Conservation (phyloP, 306 rosid species). For the Albizia julibrissin region DNA sequence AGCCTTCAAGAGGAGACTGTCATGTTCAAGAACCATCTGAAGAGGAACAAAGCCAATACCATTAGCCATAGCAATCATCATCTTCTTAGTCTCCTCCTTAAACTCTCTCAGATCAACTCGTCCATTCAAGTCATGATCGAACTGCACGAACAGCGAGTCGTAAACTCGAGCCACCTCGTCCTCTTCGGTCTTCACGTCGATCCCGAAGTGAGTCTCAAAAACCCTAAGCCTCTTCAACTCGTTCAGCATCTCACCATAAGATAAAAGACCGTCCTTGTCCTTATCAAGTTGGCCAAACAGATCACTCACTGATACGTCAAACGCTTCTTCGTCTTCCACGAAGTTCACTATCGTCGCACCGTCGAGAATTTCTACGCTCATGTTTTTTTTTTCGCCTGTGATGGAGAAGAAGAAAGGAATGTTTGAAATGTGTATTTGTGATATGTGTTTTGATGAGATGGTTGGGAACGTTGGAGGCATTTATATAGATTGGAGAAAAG, state of each 20-base stretch:
- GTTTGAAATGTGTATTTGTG: background rate
- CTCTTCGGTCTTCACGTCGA: conserved; percentile 48
- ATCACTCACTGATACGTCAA: conserved; percentile 24
- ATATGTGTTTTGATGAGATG: background rate
- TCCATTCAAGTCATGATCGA: conserved; percentile 57
- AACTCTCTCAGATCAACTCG: conserved; percentile 32
- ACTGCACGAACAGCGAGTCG: conserved; percentile 48
- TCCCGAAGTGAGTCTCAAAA: conserved; percentile 62
- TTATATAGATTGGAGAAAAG: background rate
- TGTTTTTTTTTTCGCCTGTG: background rate
- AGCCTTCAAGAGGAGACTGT: background rate
- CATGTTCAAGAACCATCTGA: background rate
- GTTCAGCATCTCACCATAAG: conserved; percentile 59
- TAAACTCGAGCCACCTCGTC: conserved; percentile 47
- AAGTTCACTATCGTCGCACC: conserved; percentile 51
- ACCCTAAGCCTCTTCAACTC: conserved; percentile 58
- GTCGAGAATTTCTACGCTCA: conserved; percentile 63
- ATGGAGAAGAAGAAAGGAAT: background rate
- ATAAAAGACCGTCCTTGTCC: conserved; percentile 49
- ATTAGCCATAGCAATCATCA: background rate
- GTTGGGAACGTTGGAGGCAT: background rate
- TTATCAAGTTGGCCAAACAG: conserved; percentile 58
- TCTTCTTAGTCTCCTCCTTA: background rate
- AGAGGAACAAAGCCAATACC: background rate
- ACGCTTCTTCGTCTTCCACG: conserved; percentile 62